These are phyloP conservation scores for Ogataea salicorniae DNA, from an alignment of 805 yeast genomes.

Conservation along the genomic window DNA sequence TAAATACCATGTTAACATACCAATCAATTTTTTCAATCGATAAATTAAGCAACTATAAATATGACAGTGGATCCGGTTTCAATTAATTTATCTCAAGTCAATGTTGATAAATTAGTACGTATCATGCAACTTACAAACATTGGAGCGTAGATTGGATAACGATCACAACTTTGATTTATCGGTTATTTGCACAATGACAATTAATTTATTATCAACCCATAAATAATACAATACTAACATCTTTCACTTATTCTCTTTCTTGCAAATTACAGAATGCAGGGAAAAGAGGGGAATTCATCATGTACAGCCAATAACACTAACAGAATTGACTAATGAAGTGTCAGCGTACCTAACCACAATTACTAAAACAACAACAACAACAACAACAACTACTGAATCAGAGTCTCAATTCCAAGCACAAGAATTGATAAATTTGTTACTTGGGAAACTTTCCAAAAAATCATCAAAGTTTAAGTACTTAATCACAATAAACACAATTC, in stretches of 20 bases:
- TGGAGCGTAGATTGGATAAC: not conserved
- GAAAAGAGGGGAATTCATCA: not conserved
- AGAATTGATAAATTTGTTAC: constrained; percentile 28
- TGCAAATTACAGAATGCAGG: too few species aligned
- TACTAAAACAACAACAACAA: not conserved
- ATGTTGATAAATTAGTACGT: constrained; percentile 16
- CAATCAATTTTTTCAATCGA: too few species aligned
- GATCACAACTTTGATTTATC: not conserved
- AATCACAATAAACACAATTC: constrained; percentile 27
- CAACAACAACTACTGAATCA: not conserved
- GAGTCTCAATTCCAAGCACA: constrained; percentile 8
- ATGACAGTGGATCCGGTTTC: constrained; percentile 1
- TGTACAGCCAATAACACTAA: constrained; percentile 18
- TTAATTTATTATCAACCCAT: too few species aligned
- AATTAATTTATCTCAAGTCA: constrained; percentile 6
- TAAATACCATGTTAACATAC: too few species aligned
- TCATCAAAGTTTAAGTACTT: constrained; percentile 56
- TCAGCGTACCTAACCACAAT: not conserved
- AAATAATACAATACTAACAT: too few species aligned
- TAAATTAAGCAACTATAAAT: too few species aligned
- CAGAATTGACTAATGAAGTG: constrained; percentile 14
- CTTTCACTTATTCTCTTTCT: too few species aligned
- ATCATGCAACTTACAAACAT: too few species aligned
- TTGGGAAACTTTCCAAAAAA: constrained; percentile 34
- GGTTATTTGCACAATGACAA: not conserved